Percentiles rank a stretch among this genome's conserved stretches.
Evolutionary conservation across 306 rosid species (phyloP).

Genomic region (Glycine soja): DNA sequence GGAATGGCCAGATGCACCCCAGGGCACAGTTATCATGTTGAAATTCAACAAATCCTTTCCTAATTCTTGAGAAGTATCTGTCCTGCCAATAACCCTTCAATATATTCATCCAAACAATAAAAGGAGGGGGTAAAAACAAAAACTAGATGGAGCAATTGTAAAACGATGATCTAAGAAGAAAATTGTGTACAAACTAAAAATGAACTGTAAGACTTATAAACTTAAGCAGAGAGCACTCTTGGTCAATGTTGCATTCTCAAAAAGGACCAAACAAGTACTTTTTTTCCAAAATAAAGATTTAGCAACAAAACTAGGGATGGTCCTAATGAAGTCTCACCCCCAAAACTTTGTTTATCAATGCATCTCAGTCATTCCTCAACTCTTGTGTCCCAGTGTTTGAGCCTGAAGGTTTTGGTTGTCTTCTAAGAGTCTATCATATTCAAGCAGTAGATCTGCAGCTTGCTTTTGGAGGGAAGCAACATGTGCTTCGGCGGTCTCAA

Average conservation of each 20-base stretch:
- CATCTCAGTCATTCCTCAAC: conserved; percentile 48
- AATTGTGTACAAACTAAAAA: conserved; percentile 1
- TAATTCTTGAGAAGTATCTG: conserved; percentile 20
- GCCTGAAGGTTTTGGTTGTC: conserved; percentile 85
- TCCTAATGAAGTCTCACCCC: conserved; percentile 27
- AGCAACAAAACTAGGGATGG: conserved; percentile 36
- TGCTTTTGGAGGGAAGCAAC: conserved; percentile 80
- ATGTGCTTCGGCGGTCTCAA: conserved; percentile 78
- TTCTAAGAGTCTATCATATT: conserved; percentile 80
- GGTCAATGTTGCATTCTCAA: conserved; percentile 37
- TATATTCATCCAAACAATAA: not conserved
- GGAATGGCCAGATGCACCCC: not conserved
- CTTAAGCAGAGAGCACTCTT: not conserved
- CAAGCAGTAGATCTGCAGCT: conserved; percentile 83
- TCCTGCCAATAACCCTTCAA: not conserved
- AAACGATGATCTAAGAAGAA: conserved; percentile 32
- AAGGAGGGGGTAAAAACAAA: not conserved
- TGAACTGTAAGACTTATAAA: conserved; percentile 34
- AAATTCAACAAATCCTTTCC: conserved; percentile 32
- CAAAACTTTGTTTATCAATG: conserved; percentile 27
- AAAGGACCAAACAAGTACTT: conserved; percentile 36
- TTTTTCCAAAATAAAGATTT: conserved; percentile 19
- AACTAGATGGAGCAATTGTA: not conserved
- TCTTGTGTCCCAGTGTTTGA: conserved; percentile 57
- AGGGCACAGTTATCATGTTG: not conserved